Evolutionary conservation across 1,284 basidiomycete species (phyloP).

Genomic region (Naganishia sp.): DNA sequence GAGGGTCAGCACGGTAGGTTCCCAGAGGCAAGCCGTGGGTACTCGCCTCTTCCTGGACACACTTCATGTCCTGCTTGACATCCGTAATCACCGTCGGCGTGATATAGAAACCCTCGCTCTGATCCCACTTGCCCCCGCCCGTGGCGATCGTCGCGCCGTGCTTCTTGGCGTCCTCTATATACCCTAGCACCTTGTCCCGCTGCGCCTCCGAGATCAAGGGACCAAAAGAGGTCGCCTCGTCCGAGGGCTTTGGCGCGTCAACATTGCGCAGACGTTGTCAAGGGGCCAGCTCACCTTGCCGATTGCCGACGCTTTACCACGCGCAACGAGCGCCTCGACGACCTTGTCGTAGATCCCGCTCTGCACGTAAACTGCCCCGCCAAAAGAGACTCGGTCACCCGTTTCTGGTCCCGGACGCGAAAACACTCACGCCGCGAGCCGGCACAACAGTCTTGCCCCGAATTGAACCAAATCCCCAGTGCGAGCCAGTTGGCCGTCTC

Average conservation of each 20-base stretch:
- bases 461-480: slow-evolving; percentile 41
- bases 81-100: slow-evolving; percentile 54
- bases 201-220: slow-evolving; percentile 80
- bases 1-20: slow-evolving; percentile 73
- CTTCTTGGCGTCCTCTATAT: slow-evolving; percentile 81
- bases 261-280: not conserved
- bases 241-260: slow-evolving; percentile 59
- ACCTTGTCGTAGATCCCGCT: slow-evolving; percentile 83
- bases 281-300: slow-evolving; percentile 52
- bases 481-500: slow-evolving; percentile 47
- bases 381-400: not conserved
- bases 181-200: slow-evolving; percentile 80
- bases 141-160: slow-evolving; percentile 77
- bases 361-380: slow-evolving; percentile 70
- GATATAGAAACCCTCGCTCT: slow-evolving; percentile 49
- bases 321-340: slow-evolving; percentile 65
- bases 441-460: slow-evolving; percentile 33
- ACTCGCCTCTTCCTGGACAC: slow-evolving; percentile 38
- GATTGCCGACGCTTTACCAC: slow-evolving; percentile 69
- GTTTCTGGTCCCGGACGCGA: slow-evolving; percentile 41
- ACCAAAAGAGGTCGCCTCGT: slow-evolving; percentile 71
- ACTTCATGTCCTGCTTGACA: slow-evolving; percentile 38
- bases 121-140: slow-evolving; percentile 64
- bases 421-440: slow-evolving; percentile 58
- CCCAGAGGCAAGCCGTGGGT: too few relatives aligned